phyloP scores from a whole-genome alignment of 768 basidiomycete species.

The Kwoniella bestiolae region DNA sequence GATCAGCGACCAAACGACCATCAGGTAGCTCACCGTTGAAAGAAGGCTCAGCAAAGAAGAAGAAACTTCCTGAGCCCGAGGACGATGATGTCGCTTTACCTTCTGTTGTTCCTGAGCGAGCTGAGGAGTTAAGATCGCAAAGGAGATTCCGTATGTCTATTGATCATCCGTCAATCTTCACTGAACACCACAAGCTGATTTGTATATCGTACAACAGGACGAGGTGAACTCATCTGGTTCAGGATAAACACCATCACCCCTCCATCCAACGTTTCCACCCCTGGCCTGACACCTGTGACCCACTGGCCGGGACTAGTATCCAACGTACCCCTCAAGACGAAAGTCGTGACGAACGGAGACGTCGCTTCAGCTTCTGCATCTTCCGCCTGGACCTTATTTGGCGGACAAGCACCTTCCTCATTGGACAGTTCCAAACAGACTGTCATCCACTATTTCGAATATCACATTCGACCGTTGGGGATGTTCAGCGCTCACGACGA shows the following conservation, averaged over 20 bases:
- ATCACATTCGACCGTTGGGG: slow-evolving; percentile 46
- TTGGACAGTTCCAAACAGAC: not conserved
- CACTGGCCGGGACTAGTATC: slow-evolving; percentile 51
- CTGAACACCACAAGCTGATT: too few relatives aligned
- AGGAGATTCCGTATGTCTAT: slow-evolving; percentile 41
- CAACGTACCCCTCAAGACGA: slow-evolving; percentile 12
- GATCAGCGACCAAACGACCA: slow-evolving; percentile 13
- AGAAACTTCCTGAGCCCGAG: slow-evolving; percentile 6
- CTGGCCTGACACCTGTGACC: slow-evolving; percentile 29
- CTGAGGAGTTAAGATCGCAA: slow-evolving; percentile 30
- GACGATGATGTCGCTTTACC: slow-evolving; percentile 26
- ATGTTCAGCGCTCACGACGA: slow-evolving; percentile 34
- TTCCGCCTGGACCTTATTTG: slow-evolving; percentile 19
- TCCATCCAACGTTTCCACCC: not conserved
- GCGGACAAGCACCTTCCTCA: slow-evolving; percentile 12
- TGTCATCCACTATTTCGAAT: slow-evolving; percentile 24
- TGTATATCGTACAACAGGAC: slow-evolving; percentile 21
- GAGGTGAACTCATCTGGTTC: slow-evolving; percentile 48
- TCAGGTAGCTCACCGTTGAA: slow-evolving; percentile 17
- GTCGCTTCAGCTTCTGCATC: slow-evolving; percentile 21
- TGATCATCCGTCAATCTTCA: too few relatives aligned
- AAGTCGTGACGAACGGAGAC: slow-evolving; percentile 10
- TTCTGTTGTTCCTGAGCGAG: slow-evolving; percentile 37
- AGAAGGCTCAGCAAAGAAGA: slow-evolving; percentile 32
- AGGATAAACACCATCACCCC: slow-evolving; percentile 30